phyloP scores from a whole-genome alignment of 495 filamentous ascomycete species.

The Penicillium cinerascens region DNA sequence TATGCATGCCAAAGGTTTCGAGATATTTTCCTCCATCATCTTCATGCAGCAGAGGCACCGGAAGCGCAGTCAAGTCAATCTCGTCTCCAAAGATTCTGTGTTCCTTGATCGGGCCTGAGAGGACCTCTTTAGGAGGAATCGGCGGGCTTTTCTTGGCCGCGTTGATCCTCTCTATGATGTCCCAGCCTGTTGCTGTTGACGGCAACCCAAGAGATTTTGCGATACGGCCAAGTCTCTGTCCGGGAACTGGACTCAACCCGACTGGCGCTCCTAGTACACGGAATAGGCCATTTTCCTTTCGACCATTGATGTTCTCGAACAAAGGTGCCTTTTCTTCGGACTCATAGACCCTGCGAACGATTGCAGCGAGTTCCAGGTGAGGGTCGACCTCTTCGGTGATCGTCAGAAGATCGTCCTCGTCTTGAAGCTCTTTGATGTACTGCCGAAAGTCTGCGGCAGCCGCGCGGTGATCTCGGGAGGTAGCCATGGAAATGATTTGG shows the following conservation, averaged over 20 bases:
- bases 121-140: conserved; percentile 23
- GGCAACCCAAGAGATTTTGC: conserved; percentile 33
- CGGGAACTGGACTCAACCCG: conserved; percentile 19
- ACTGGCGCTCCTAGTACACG: conserved; percentile 37
- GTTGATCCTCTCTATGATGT: conserved; percentile 32
- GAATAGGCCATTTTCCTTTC: conserved; percentile 18
- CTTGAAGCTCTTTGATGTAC: no score
- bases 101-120: conserved; percentile 34
- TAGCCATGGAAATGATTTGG: no score
- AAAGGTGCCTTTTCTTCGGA: no score
- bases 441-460: no score
- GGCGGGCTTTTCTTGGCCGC: conserved; percentile 21
- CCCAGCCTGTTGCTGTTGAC: conserved; percentile 24
- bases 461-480: no score
- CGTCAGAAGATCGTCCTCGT: no score
- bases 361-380: no score
- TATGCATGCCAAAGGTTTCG: conserved; percentile 38
- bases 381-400: no score
- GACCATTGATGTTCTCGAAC: no score
- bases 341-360: no score
- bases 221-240: conserved; percentile 32
- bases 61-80: conserved; percentile 35
- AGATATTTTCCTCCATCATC: conserved; percentile 41
- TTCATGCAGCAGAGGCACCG: conserved; percentile 31
- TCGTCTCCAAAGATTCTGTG: conserved; percentile 27